Base-by-base conservation (phyloP, 2,329 filamentous ascomycete species). In the Talaromyces sp. region DNA sequence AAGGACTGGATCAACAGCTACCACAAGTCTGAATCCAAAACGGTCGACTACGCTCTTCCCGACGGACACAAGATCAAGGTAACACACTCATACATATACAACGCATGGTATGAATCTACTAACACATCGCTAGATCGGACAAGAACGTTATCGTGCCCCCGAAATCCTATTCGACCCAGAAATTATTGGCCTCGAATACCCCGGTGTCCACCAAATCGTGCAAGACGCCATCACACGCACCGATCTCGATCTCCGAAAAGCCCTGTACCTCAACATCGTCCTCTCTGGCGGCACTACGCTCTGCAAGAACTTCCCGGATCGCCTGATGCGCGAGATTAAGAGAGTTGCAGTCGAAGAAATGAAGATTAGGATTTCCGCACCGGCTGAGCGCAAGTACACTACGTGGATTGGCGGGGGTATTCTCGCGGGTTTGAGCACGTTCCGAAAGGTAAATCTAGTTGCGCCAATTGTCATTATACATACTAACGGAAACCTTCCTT, bases 371-470 rank as follows among this genome's bases (percentile, higher is more conserved):
- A 99, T 99, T 73, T 96, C 96, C 80, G 95, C 95, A 59, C 95
- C 95, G 60, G 93, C 95, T 6, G 95, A 99, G 82, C 85, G 95
- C 67, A 96, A 98, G 78, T 99, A 98, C 81, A 97, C 92, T 65
- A 99, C 95, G 33, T 99, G 95, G 95, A 98, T 98, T 69, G 95
- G 95, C 66, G 95, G 95, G 60, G 97, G 95, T 76, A 99, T 99
- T 78, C 81, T 99, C 67, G 95, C 95, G 36, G 93, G 95, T 7
- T 79, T 99, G 77, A 98, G 93, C 81, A 99, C 95, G 59, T 99
- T 99, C 80, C 89, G 93, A 82, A 99, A 98, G 90, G 92, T 95
- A 77, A 75, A 84, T 54, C 17, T 13, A 28, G 3, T 56, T 22
- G 60, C 44, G 54, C 44, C n/a, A 52, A 15, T 59, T 25, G 11